Conservation (phyloP, 768 basidiomycete species). For the Cystobasidium tubakii region DNA sequence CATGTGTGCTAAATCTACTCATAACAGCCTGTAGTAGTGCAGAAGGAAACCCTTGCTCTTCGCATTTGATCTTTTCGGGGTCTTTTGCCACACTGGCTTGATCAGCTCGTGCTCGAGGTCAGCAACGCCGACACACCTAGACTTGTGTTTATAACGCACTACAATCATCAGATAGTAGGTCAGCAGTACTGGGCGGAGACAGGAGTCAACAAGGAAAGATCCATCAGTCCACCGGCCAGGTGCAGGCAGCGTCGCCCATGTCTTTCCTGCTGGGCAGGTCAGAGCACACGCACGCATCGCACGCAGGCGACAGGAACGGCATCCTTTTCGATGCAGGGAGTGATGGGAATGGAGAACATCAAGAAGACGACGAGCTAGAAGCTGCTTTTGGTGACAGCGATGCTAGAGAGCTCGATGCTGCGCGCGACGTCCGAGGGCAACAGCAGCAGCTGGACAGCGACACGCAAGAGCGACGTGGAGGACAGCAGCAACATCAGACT, state of each 20-base stretch:
- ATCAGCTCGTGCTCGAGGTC: background rate
- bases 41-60: too few species aligned
- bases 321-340: background rate
- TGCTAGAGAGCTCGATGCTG: background rate
- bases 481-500: background rate
- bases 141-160: background rate
- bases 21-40: too few species aligned
- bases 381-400: conserved; percentile 32
- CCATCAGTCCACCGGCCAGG: background rate
- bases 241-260: background rate
- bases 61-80: too few species aligned
- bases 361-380: conserved; percentile 37
- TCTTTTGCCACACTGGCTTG: background rate
- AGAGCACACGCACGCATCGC: background rate
- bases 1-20: too few species aligned
- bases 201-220: too few species aligned
- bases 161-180: too few species aligned
- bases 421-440: background rate
- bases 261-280: conserved; percentile 1
- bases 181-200: too few species aligned
- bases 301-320: background rate
- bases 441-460: conserved; percentile 9
- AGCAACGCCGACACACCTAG: background rate
- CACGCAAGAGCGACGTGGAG: conserved; percentile 9
- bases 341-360: background rate